A percentile compares a stretch with the other conserved stretches of the same genome.
These are phyloP conservation scores for Jaminaea rosea DNA, from an alignment of 1,284 basidiomycete genomes.

Conservation along the genomic window DNA sequence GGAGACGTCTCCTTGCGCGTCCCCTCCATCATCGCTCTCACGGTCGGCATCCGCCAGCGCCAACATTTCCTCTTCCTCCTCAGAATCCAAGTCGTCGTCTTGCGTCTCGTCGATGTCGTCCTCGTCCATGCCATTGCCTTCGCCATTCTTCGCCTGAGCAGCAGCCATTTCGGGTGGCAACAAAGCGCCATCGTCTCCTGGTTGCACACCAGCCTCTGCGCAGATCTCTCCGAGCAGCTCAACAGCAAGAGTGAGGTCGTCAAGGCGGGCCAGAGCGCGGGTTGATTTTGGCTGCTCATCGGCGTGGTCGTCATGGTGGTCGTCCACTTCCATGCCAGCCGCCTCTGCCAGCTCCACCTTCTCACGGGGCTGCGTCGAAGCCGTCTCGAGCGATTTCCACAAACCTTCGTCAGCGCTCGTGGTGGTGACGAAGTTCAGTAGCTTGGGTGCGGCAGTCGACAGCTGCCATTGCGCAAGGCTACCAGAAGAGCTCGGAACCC, in stretches of 20 bases:
- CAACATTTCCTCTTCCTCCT: conserved; percentile 3
- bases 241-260: background rate
- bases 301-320: background rate
- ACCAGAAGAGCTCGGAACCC: background rate
- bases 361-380: background rate
- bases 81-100: background rate
- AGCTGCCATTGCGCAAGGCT: background rate
- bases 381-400: background rate
- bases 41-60: background rate
- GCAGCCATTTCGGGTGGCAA: background rate
- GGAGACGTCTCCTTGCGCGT: background rate
- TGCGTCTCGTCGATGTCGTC: background rate
- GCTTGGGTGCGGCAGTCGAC: background rate
- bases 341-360: background rate
- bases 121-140: background rate
- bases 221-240: conserved; percentile 1
- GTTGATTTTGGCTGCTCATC: background rate
- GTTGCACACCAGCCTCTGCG: background rate
- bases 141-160: background rate
- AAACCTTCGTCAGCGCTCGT: background rate
- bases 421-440: background rate
- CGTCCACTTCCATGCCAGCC: background rate
- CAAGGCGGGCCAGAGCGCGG: background rate
- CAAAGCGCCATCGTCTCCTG: background rate
- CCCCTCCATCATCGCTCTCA: background rate